Conservation (phyloP, 2,329 filamentous ascomycete species). For the Meredithiella fracta region DNA sequence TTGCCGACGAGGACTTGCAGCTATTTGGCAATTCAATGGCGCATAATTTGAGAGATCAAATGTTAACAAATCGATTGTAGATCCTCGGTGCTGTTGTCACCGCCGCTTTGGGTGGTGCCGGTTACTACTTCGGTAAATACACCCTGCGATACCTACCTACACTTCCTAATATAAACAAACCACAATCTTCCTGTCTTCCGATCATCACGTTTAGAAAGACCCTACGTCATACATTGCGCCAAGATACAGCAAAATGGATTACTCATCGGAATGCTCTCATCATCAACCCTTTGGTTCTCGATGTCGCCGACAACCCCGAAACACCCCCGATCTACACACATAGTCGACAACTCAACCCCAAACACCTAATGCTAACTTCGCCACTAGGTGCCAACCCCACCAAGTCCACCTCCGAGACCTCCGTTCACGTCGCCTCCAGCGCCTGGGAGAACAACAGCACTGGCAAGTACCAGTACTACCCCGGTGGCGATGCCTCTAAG, state of each 20-base stretch:
- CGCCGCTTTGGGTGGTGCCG: constrained; percentile 70
- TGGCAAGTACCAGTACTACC: constrained; percentile 65
- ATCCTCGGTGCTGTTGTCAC: constrained; percentile 85
- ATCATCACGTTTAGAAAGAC: too few species aligned
- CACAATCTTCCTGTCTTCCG: too few species aligned
- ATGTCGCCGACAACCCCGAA: not conserved
- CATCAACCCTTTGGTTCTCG: not conserved
- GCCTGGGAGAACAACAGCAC: constrained; percentile 66
- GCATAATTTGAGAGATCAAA: not conserved
- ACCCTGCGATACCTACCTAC: not conserved
- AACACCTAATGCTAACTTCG: too few species aligned
- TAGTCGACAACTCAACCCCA: not conserved
- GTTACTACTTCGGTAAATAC: constrained; percentile 66
- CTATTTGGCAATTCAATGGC: too few species aligned
- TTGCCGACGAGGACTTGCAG: not conserved
- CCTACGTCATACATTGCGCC: too few species aligned
- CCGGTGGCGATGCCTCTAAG: constrained; percentile 62
- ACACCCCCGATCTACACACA: not conserved
- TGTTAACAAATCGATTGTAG: constrained; percentile 29
- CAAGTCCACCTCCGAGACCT: constrained; percentile 61
- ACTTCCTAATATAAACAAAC: not conserved
- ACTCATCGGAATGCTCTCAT: too few species aligned
- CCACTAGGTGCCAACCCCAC: constrained; percentile 66
- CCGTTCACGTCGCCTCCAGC: constrained; percentile 67
- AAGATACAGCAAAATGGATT: too few species aligned